Base-by-base conservation (phyloP, 208 protist genomes). In the Trypanosoma scelopori region DNA sequence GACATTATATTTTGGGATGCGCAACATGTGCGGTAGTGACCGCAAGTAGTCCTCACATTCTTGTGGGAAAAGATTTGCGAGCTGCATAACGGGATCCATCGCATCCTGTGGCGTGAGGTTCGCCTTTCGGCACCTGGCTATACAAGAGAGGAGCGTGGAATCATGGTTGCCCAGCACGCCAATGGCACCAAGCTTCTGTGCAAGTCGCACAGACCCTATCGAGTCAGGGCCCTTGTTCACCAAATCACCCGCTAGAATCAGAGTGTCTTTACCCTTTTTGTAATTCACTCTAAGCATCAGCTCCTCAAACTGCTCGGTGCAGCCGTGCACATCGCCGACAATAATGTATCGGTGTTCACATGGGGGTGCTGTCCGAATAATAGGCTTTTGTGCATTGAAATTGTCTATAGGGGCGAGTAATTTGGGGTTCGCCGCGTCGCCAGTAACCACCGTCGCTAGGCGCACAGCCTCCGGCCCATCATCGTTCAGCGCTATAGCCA, bases 291-390 rank as follows among this genome's bases (percentile, higher is more conserved):
- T 92, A 32, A 85, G 57, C 51, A 97, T 62, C 12, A 97, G 66
- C 12, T 76, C 72, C 65, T 89, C 74, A 37, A 97, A 78, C 66
- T 94, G 81, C 39, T 87, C 77, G 9, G 84, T 70, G 60, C 93
- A 96, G 52, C 91, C 93, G 75, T 97, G 90, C n/a, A 95, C 73
- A 75, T 96, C 93, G 43, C 93, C 90, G 9, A 97, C 80, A 27
- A 96, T 75, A 52, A 96, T 92, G 78, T 90, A 87, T 30, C 89
- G 81, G 18, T 67, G 41, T 3, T 65, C 43, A 35, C 87, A 76
- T 42, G 65, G 39, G 1, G 84, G 76, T 3, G 81, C 74, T 0
- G 81, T 83, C 43, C 89, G 83, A 52, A 95, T 87, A 52, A 91
- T 82, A 12, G 86, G 84, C 39, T 65, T 74, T 32, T 69, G 50